Evolutionary conservation across 768 basidiomycete species (phyloP).

Genomic region (Mycena galopus): DNA sequence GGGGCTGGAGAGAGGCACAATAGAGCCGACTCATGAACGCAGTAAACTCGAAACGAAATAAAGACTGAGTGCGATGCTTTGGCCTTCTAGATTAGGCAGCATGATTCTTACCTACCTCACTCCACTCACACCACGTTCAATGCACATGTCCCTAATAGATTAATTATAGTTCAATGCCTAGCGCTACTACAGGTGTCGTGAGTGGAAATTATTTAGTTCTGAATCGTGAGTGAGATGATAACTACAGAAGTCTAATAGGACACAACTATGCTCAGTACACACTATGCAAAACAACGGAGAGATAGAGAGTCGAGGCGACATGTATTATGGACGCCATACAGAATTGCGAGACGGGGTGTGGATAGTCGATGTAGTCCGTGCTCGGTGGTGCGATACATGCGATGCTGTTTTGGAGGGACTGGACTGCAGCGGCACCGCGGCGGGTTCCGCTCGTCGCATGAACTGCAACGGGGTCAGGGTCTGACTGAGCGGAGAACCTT

Average conservation of each 20-base stretch:
- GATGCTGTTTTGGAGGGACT: constrained; percentile 68
- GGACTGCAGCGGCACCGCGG: constrained; percentile 46
- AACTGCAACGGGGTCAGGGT: constrained; percentile 77
- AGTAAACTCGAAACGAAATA: too few species aligned
- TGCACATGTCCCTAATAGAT: neutral
- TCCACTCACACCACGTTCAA: neutral
- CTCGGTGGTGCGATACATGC: constrained; percentile 43
- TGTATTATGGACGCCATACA: constrained; percentile 79
- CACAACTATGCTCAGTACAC: neutral
- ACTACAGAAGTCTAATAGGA: constrained; percentile 27
- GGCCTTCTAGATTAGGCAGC: too few species aligned
- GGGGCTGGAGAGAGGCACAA: too few species aligned
- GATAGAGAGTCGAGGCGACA: constrained; percentile 45
- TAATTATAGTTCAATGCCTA: constrained; percentile 17
- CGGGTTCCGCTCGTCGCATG: constrained; percentile 81
- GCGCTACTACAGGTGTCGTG: constrained; percentile 8
- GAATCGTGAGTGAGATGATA: constrained; percentile 28
- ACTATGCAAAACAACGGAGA: constrained; percentile 30
- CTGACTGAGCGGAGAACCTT: constrained; percentile 74
- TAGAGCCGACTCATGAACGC: too few species aligned
- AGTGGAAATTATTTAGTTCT: constrained; percentile 16
- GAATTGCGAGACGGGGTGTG: constrained; percentile 65
- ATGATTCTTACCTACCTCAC: neutral
- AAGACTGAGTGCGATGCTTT: too few species aligned
- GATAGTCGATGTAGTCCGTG: constrained; percentile 54